A percentile compares a stretch with the other conserved stretches of the same genome.
These are phyloP conservation scores for Ceratocystiopsis brevicomis DNA, from an alignment of 2,329 filamentous ascomycete species.

Conservation along the genomic window DNA sequence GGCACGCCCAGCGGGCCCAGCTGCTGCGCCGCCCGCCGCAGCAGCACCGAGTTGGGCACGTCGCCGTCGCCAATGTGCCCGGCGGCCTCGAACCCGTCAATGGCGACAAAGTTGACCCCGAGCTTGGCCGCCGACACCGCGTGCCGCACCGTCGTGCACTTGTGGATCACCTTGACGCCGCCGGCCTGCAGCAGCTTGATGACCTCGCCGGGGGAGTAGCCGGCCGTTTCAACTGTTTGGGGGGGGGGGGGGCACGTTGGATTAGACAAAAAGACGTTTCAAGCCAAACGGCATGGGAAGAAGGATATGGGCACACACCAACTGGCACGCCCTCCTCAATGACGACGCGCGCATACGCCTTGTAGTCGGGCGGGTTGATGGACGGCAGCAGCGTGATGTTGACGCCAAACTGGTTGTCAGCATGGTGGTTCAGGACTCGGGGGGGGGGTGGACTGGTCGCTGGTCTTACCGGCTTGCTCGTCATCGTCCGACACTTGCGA, in stretches of 20 bases:
- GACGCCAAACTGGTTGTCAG: constrained; percentile 58
- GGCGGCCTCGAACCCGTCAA: constrained; percentile 95
- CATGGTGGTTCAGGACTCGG: too few relatives aligned
- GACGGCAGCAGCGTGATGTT: constrained; percentile 89
- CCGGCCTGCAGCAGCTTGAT: constrained; percentile 74
- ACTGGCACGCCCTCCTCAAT: constrained; percentile 85
- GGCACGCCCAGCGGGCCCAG: constrained; percentile 48
- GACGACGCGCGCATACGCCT: constrained; percentile 74
- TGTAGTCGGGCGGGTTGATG: constrained; percentile 79
- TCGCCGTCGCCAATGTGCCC: constrained; percentile 75
- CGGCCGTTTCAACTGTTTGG: constrained; percentile 34
- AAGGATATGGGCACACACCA: too few relatives aligned
- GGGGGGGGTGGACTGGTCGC: too few relatives aligned
- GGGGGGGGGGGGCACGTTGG: too few relatives aligned
- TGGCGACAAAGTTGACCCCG: constrained; percentile 88
- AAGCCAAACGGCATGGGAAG: too few relatives aligned
- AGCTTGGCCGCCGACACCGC: constrained; percentile 82
- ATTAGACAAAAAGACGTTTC: too few relatives aligned
- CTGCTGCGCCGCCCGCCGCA: constrained; percentile 61
- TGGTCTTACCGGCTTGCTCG: constrained; percentile 21
- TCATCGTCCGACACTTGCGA: constrained; percentile 63
- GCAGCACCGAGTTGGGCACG: constrained; percentile 77
- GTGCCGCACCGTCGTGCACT: constrained; percentile 92
- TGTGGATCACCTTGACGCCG: constrained; percentile 69
- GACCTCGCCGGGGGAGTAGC: constrained; percentile 59